Conservation (phyloP, 805 yeast genomes). For the Zygoascus bituminiphila region DNA sequence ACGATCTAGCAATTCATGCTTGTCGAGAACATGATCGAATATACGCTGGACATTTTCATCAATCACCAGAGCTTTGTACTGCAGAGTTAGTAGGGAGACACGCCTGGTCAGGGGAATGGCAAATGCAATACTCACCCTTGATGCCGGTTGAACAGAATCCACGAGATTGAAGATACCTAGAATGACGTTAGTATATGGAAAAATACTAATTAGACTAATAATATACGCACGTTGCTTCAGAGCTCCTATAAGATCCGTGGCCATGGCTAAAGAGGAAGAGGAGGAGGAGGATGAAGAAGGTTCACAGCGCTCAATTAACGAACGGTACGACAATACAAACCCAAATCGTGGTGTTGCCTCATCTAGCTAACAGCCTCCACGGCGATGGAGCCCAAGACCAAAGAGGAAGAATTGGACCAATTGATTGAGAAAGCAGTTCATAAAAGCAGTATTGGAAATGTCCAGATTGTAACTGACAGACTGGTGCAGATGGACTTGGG, state of each 20-base stretch:
- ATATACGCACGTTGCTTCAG: conserved; percentile 10
- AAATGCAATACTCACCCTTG: conserved; percentile 10
- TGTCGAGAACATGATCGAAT: conserved; percentile 28
- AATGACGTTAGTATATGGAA: background rate
- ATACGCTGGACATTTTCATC: conserved; percentile 23
- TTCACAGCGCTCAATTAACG: no score
- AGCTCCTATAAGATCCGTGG: conserved; percentile 13
- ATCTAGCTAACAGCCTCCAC: no score
- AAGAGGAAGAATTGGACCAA: no score
- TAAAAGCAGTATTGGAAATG: background rate
- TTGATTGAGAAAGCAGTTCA: background rate
- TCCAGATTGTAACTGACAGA: background rate
- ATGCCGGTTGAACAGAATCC: conserved; percentile 35
- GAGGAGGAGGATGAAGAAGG: no score
- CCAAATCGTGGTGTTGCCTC: no score
- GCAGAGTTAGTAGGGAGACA: conserved; percentile 20
- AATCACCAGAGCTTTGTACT: conserved; percentile 30
- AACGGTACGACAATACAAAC: no score
- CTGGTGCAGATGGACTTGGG: background rate
- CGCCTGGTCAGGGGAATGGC: background rate
- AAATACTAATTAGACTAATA: background rate
- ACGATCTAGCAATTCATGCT: conserved; percentile 31
- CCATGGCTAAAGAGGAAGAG: no score
- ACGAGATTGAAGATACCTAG: conserved; percentile 29
- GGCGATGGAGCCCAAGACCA: no score